Evolutionary conservation across 2,329 filamentous ascomycete genomes (phyloP), one percentile per base, ranked within the genome.

Genomic region (Fusarium sp.): DNA sequence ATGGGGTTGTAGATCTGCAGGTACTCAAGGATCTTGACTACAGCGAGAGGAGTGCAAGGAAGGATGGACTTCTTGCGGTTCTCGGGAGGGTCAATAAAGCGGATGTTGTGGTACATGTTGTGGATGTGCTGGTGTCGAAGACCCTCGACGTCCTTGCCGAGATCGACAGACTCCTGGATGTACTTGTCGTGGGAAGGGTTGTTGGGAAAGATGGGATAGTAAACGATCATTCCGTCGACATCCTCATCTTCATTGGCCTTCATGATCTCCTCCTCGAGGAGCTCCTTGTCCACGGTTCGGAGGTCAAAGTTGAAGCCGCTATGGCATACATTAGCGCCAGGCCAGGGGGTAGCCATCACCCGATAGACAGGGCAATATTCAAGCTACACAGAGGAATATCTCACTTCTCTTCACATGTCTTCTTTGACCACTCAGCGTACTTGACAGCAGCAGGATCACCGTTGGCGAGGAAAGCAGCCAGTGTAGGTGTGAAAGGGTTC

Each of bases 71-170:
- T 98, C 80, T 93, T 92, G 62, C 84, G 86, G 80, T 93, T 92
- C 45, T 86, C 81, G 7, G 91, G 91, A 25, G 90, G 84, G 81
- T 99, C 96, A 59, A 99, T 86, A 84, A 94, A 98, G 71, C 96
- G 93, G 75, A 97, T 89, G 83, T 99, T 99, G 85, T 98, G 93
- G 83, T 98, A 99, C 94, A 99, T 98, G 87, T 99, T 99, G 88
- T 95, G 94, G 77, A 98, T 92, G 83, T 98, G 94, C 78, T 90
- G 91, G 82, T 98, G 95, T 74, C 92, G 93, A 62, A 99, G 89
- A 37, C 96, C 96, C 81, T 99, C 96, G 72, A 99, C 95, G 77
- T 99, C 96, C 82, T 99, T 98, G 80, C 88, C 83, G 45, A 97
- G 87, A 59, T 93, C 90, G 59, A 98, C 94, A 5, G 97, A 93